Base-by-base conservation (phyloP, 352 stramenopile species). In the Phytophthora boehmeriae region DNA sequence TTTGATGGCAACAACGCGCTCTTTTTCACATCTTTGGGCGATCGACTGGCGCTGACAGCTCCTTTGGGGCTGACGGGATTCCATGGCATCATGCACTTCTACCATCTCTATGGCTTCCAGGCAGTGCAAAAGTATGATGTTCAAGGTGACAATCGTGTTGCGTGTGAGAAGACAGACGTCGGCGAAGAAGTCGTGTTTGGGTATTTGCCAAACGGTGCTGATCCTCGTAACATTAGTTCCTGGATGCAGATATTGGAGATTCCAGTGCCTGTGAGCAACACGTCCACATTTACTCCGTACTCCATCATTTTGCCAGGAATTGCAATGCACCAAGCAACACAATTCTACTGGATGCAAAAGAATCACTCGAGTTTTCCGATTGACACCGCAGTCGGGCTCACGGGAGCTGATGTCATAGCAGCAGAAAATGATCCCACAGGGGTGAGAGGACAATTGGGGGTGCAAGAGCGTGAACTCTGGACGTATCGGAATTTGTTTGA, bases 401-500 rank as follows among this genome's bases (percentile, higher is more conserved):
- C 68, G 0, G 52, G 32, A 23, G 54, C 54, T 1, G 51, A 59
- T n/a, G 50, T 89, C 1, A 36, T 73, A 4, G 35, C 58, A 5
- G 67, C 49, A 34, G 73, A 69, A 45, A 88, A 89, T 58, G 77
- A 88, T 20, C 28, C 66, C 3, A 84, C 71, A 2, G 72, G 70
- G 39, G 54, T 75, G 1, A 60, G 71, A 35, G 73, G 76, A 1
- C 45, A 54, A n/a, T 36, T 87, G 25, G 74, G 75, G 1, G 8
- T 57, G 1, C 23, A 62, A 1, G 83, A 88, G 39, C 72, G 58
- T 0, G 75, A 85, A 25, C 59, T 84, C 1, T 92, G 83, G 80
- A 71, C 50, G 8, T 84, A 88, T 59, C 73, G 76, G 0, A 92
- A 92, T 41, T 61, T 92, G 19, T 90, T 90, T 45, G 83, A 92